These are phyloP conservation scores for Artemisia annua DNA, from an alignment of 129 eudicot species.

Conservation along the genomic window DNA sequence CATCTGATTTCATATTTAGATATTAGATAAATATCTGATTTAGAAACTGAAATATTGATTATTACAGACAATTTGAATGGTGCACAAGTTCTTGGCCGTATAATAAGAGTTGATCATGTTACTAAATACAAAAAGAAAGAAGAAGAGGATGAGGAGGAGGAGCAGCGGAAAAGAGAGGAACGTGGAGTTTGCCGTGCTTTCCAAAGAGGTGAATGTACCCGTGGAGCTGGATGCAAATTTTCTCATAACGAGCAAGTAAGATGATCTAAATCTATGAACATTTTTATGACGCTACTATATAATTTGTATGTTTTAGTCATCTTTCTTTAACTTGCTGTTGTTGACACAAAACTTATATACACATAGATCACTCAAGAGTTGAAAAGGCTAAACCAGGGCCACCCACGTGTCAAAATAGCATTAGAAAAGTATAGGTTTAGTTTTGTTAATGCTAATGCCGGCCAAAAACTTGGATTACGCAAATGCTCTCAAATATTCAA, in stretches of 20 bases:
- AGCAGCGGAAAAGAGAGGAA: conserved; percentile 75
- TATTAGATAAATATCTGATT: neutral
- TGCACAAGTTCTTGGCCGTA: conserved; percentile 80
- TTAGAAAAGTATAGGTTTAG: no score
- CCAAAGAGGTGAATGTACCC: conserved; percentile 85
- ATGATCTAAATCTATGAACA: neutral
- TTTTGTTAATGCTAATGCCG: no score
- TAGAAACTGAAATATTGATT: neutral
- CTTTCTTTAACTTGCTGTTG: neutral
- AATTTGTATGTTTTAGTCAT: neutral
- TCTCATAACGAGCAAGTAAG: conserved; percentile 91
- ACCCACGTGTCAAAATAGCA: no score
- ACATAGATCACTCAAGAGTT: no score
- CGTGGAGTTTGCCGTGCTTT: conserved; percentile 97
- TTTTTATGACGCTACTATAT: neutral
- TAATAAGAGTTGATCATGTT: conserved; percentile 89
- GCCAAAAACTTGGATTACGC: no score
- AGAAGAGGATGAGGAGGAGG: conserved; percentile 86
- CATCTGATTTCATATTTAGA: neutral
- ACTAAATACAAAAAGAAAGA: conserved; percentile 79
- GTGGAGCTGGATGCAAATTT: conserved; percentile 88
- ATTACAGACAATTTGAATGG: conserved; percentile 83
- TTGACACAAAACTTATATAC: no score
- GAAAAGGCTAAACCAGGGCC: no score
- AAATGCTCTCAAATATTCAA: no score